Evolutionary conservation across 108 stramenopile genomes (phyloP).

Genomic region (Cyclostephanos tholiformis): DNA sequence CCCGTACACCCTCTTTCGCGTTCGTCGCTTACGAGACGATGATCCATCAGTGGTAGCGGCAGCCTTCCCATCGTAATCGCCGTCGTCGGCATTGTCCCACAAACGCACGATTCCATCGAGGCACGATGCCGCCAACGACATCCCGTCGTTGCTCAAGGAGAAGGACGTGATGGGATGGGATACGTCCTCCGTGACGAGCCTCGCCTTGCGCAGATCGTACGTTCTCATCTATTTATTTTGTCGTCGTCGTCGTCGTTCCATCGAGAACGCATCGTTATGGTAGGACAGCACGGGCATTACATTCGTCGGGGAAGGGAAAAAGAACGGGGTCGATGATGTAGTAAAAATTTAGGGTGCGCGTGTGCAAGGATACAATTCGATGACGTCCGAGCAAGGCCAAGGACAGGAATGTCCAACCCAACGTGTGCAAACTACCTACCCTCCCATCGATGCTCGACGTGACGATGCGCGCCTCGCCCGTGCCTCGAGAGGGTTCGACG

Average conservation of each 20-base stretch:
- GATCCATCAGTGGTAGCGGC: too few species aligned
- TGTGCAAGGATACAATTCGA: too few species aligned
- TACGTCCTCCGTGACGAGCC: conserved; percentile 56
- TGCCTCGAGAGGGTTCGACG: conserved; percentile 40
- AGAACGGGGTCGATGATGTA: too few species aligned
- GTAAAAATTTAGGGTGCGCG: too few species aligned
- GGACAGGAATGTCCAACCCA: too few species aligned
- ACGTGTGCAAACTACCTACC: too few species aligned
- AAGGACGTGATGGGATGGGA: conserved; percentile 67
- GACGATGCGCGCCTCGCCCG: conserved; percentile 34
- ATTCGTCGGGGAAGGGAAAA: too few species aligned
- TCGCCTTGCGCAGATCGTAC: conserved; percentile 74
- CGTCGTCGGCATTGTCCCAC: conserved; percentile 49
- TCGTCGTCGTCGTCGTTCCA: neutral
- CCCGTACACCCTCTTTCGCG: conserved; percentile 25
- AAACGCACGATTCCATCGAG: conserved; percentile 80
- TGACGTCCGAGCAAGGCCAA: too few species aligned
- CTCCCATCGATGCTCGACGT: conserved; percentile 80
- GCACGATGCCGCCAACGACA: conserved; percentile 68
- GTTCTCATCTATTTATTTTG: conserved; percentile 52
- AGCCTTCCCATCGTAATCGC: too few species aligned
- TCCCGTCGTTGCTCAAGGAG: conserved; percentile 57
- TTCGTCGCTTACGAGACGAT: conserved; percentile 60
- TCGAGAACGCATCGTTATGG: too few species aligned
- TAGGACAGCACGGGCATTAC: too few species aligned